These are phyloP conservation scores for Ophiostoma angusticollis DNA, from an alignment of 2,329 filamentous ascomycete species.

Conservation along the genomic window DNA sequence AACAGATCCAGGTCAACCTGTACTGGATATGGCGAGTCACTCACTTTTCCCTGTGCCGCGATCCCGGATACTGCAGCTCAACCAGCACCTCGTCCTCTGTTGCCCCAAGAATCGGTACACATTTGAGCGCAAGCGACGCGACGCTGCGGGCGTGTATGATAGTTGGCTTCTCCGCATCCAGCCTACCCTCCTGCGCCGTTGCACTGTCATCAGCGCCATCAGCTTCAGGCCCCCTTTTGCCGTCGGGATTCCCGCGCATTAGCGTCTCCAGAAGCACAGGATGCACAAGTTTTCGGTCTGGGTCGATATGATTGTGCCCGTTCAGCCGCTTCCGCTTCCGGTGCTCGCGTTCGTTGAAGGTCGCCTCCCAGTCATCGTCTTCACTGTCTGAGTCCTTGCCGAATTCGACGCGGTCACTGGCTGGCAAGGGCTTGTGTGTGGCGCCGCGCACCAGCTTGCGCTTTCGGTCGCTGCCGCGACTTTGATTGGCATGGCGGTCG, in stretches of 20 bases:
- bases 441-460: slow-evolving; percentile 29
- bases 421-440: slow-evolving; percentile 28
- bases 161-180: slow-evolving; percentile 29
- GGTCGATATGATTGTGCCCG: slow-evolving; percentile 13
- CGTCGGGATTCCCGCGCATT: neutral
- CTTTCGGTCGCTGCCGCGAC: slow-evolving; percentile 26
- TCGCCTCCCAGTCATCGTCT: slow-evolving; percentile 36
- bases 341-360: slow-evolving; percentile 34
- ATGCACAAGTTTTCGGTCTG: slow-evolving; percentile 31
- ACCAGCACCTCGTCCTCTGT: slow-evolving; percentile 44
- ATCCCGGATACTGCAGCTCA: slow-evolving; percentile 73
- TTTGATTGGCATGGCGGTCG: slow-evolving; percentile 14
- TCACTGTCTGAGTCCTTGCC: slow-evolving; percentile 37
- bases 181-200: neutral
- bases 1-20: neutral
- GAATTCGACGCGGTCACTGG: slow-evolving; percentile 35
- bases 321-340: slow-evolving; percentile 24
- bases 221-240: slow-evolving; percentile 19
- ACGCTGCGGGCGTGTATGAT: slow-evolving; percentile 49
- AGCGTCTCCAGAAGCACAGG: slow-evolving; percentile 26
- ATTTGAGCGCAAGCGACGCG: slow-evolving; percentile 36
- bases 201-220: neutral
- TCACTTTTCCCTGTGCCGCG: slow-evolving; percentile 21
- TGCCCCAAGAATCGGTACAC: slow-evolving; percentile 36
- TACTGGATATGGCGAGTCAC: slow-evolving; percentile 1